phyloP scores from a whole-genome alignment of 2,329 filamentous ascomycete genomes.

The Alternaria metachromatica region DNA sequence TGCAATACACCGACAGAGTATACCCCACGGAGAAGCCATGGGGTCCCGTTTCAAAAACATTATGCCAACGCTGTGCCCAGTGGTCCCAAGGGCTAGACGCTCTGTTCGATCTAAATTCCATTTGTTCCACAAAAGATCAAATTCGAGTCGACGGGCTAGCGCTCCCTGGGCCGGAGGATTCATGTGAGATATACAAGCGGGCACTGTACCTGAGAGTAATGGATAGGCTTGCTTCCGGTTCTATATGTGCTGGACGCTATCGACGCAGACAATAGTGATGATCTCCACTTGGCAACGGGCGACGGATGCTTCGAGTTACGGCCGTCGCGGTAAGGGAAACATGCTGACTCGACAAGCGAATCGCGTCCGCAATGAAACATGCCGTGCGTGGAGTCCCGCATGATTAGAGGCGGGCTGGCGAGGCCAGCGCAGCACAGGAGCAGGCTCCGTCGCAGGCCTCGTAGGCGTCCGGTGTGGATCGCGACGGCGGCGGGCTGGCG shows the following conservation, averaged over 20 bases:
- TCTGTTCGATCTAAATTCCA: not conserved
- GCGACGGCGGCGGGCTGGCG: slow-evolving; percentile 11
- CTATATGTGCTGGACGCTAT: slow-evolving; percentile 21
- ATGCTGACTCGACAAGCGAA: slow-evolving; percentile 22
- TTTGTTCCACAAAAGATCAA: not conserved
- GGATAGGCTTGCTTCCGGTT: slow-evolving; percentile 18
- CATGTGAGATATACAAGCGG: slow-evolving; percentile 7
- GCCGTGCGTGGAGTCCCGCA: slow-evolving; percentile 20
- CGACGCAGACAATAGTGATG: slow-evolving; percentile 34
- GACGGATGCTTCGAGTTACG: slow-evolving; percentile 21
- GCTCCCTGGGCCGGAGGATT: not conserved
- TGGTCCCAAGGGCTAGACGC: slow-evolving; percentile 9
- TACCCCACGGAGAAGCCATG: slow-evolving; percentile 21
- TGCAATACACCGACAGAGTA: slow-evolving; percentile 1
- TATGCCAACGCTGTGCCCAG: slow-evolving; percentile 20
- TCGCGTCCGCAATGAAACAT: slow-evolving; percentile 23
- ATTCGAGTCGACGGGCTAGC: not conserved
- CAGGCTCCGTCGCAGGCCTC: slow-evolving; percentile 10
- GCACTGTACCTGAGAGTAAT: slow-evolving; percentile 28
- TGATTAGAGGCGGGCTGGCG: slow-evolving; percentile 9
- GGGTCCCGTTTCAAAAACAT: slow-evolving; percentile 23
- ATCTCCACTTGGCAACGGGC: slow-evolving; percentile 39
- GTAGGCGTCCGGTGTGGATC: slow-evolving; percentile 7
- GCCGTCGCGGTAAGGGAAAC: slow-evolving; percentile 16
- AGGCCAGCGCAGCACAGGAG: slow-evolving; percentile 7